Evolutionary conservation across 495 filamentous ascomycete species (phyloP).

Genomic region (Paragyromitra xinjiangensis): DNA sequence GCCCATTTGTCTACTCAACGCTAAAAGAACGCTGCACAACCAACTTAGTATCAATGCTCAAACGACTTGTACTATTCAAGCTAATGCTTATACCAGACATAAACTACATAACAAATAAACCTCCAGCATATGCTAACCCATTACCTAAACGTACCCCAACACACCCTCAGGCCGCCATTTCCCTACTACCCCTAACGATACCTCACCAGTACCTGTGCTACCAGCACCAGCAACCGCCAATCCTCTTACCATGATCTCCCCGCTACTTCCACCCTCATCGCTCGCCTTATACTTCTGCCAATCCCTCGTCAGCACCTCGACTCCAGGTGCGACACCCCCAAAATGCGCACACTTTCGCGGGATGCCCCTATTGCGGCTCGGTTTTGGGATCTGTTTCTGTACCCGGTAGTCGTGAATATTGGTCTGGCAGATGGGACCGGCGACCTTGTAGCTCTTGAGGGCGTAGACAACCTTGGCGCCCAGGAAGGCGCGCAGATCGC

Average conservation of each 20-base stretch:
- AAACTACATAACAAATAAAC: neutral
- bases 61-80: neutral
- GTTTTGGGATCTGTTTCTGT: constrained; percentile 56
- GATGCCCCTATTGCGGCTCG: constrained; percentile 53
- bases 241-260: constrained; percentile 71
- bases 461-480: constrained; percentile 85
- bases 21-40: neutral
- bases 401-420: constrained; percentile 86
- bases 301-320: constrained; percentile 77
- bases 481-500: constrained; percentile 81
- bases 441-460: constrained; percentile 79
- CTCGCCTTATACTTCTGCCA: constrained; percentile 68
- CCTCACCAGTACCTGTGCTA: constrained; percentile 62
- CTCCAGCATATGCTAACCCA: neutral
- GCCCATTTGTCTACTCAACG: neutral
- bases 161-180: constrained; percentile 57
- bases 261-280: constrained; percentile 60
- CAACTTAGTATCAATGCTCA: neutral
- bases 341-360: constrained; percentile 72
- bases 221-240: constrained; percentile 69
- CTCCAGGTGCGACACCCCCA: constrained; percentile 78
- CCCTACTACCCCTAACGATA: constrained; percentile 67
- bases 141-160: constrained; percentile 49
- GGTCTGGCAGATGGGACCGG: constrained; percentile 84
- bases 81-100: neutral